phyloP scores from a whole-genome alignment of 257 asterid species.

The Ilex asprella region DNA sequence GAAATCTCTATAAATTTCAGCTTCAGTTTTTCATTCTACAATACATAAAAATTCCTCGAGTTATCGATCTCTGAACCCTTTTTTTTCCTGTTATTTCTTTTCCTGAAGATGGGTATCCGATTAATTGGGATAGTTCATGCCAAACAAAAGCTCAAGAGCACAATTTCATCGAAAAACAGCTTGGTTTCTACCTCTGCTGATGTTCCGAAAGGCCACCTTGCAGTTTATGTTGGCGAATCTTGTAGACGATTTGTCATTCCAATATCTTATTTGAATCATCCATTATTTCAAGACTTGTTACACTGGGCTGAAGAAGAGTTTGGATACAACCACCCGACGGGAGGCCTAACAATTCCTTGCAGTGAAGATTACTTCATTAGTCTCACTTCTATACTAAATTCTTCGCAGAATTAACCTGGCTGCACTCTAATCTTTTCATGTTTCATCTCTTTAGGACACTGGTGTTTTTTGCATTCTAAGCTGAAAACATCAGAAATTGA shows the following conservation, averaged over 20 bases:
- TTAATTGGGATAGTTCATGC: neutral
- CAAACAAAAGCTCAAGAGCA: neutral
- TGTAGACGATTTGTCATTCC: neutral
- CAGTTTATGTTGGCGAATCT: neutral
- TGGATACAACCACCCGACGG: neutral
- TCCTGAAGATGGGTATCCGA: neutral
- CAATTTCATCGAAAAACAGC: neutral
- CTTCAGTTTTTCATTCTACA: neutral
- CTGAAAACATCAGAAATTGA: no score
- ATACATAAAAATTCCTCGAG: neutral
- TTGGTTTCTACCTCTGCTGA: neutral
- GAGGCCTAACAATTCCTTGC: neutral
- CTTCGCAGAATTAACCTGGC: neutral
- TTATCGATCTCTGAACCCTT: neutral
- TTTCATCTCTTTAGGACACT: no score
- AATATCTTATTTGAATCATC: neutral
- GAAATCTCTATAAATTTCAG: neutral
- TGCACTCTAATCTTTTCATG: no score
- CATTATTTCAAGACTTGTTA: neutral
- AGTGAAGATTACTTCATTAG: neutral
- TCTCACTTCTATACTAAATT: neutral
- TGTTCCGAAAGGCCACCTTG: neutral
- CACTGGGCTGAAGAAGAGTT: conserved; percentile 1
- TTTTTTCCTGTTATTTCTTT: neutral
- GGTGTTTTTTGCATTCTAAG: no score